These are phyloP conservation scores for Lecanicillium sp. DNA, from an alignment of 2,329 filamentous ascomycete species.

Conservation along the genomic window DNA sequence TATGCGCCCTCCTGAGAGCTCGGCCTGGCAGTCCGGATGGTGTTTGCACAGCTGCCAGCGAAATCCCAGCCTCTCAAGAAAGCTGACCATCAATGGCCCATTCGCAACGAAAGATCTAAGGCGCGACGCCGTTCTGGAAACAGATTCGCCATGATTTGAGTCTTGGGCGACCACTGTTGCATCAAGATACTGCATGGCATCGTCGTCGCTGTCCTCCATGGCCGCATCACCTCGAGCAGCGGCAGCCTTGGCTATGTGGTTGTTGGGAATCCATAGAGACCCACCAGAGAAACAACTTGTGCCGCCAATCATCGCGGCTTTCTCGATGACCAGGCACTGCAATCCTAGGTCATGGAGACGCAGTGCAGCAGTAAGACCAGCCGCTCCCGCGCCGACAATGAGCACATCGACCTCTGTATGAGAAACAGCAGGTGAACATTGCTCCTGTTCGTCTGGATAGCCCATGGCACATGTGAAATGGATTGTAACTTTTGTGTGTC, in stretches of 20 bases:
- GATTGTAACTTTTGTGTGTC: not conserved
- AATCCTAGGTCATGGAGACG: slow-evolving; percentile 21
- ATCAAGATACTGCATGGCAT: slow-evolving; percentile 25
- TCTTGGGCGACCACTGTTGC: slow-evolving; percentile 20
- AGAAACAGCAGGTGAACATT: not conserved
- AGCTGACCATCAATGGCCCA: slow-evolving; percentile 27
- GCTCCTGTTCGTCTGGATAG: not conserved
- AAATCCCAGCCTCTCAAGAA: slow-evolving; percentile 23
- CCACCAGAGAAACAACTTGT: slow-evolving; percentile 30
- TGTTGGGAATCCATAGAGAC: slow-evolving; percentile 30
- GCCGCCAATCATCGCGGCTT: slow-evolving; percentile 27
- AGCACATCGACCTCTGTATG: slow-evolving; percentile 14
- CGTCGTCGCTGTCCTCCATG: slow-evolving; percentile 21
- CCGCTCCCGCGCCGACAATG: slow-evolving; percentile 28
- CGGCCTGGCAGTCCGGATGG: slow-evolving; percentile 29
- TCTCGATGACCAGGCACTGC: slow-evolving; percentile 27
- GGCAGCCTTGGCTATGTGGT: slow-evolving; percentile 16
- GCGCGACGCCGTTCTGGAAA: slow-evolving; percentile 19
- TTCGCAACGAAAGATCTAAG: slow-evolving; percentile 25
- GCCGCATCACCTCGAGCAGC: slow-evolving; percentile 14
- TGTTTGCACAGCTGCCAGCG: slow-evolving; percentile 20
- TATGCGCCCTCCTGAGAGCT: slow-evolving; percentile 18
- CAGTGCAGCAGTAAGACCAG: slow-evolving; percentile 27
- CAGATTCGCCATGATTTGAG: slow-evolving; percentile 25
- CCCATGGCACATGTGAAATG: not conserved